A percentile compares a stretch with the other conserved stretches of the same genome.
These are phyloP conservation scores for Aspergillus fumigatus DNA, from an alignment of 2,329 filamentous ascomycete genomes.

Conservation along the genomic window DNA sequence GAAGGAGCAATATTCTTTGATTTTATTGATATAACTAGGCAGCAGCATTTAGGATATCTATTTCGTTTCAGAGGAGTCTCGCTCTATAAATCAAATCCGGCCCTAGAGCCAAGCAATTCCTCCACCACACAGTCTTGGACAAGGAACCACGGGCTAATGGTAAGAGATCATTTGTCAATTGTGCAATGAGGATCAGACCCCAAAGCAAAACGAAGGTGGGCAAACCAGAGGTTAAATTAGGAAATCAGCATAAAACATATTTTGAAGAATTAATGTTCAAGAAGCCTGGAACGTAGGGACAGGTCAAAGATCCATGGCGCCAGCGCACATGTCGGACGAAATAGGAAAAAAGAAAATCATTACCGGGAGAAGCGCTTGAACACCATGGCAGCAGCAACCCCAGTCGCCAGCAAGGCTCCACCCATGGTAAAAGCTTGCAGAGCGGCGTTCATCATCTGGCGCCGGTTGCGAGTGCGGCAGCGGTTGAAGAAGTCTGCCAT, in stretches of 20 bases:
- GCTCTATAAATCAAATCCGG: background rate
- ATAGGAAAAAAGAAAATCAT: slow-evolving; percentile 2
- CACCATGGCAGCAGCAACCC: slow-evolving; percentile 36
- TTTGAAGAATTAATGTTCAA: background rate
- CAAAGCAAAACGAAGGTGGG: background rate
- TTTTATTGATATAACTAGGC: background rate
- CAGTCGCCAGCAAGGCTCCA: slow-evolving; percentile 44
- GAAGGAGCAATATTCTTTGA: background rate
- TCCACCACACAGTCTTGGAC: background rate
- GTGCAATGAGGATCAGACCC: background rate
- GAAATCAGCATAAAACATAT: background rate
- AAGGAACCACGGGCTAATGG: background rate
- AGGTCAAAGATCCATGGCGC: slow-evolving; percentile 13
- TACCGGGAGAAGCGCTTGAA: slow-evolving; percentile 38
- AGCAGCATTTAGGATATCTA: background rate
- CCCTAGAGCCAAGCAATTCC: background rate
- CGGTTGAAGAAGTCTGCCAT: slow-evolving; percentile 53
- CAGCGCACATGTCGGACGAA: slow-evolving; percentile 18
- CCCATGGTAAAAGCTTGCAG: slow-evolving; percentile 49
- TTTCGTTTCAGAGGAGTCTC: background rate
- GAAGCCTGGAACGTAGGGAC: background rate
- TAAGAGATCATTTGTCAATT: background rate
- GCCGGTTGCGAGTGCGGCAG: slow-evolving; percentile 50
- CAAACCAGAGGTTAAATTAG: background rate
- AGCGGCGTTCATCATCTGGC: slow-evolving; percentile 53